Evolutionary conservation across 345 rosid genomes (phyloP).

Genomic region (Acer campestre): DNA sequence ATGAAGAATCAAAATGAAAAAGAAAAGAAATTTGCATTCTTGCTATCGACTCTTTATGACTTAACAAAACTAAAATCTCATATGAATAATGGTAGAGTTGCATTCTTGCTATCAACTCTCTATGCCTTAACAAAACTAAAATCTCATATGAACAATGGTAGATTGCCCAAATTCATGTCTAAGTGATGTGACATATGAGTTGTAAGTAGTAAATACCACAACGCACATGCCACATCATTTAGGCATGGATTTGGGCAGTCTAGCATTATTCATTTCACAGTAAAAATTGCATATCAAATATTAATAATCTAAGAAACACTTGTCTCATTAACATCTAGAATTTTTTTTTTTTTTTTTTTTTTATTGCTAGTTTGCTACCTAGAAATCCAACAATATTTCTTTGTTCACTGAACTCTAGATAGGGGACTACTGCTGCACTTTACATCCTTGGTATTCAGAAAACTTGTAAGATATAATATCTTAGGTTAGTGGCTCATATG

Average conservation of each 20-base stretch:
- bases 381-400: no score
- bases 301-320: no score
- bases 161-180: no score
- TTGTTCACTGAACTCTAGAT: neutral
- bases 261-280: no score
- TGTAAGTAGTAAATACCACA: no score
- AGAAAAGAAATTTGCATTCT: neutral
- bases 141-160: neutral
- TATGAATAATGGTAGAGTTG: neutral
- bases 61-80: neutral
- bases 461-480: neutral
- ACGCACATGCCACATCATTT: no score
- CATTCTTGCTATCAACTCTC: neutral
- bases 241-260: no score
- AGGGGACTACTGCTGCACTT: neutral
- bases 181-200: no score
- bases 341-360: no score
- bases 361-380: no score
- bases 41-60: neutral
- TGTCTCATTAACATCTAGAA: neutral
- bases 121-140: neutral
- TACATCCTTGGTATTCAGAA: neutral
- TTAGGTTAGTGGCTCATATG: neutral
- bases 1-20: neutral
- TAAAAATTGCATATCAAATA: no score